These are phyloP conservation scores for Epichloe hybrida DNA, from an alignment of 2,329 filamentous ascomycete species.

Conservation along the genomic window DNA sequence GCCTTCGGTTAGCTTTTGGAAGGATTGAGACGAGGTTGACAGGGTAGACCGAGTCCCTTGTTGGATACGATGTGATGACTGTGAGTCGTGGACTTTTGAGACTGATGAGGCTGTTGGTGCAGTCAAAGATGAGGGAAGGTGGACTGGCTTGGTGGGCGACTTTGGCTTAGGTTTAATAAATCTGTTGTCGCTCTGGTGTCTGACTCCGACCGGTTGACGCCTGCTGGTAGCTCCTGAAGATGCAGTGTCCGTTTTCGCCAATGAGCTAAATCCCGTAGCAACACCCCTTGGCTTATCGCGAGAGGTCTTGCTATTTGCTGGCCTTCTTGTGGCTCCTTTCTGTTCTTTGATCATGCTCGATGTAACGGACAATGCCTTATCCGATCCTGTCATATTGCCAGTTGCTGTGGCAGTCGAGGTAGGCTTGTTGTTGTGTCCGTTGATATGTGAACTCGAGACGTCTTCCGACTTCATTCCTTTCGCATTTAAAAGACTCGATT, in stretches of 20 bases:
- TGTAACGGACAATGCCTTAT: not conserved
- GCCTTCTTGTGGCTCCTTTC: not conserved
- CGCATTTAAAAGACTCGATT: not conserved
- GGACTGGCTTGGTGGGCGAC: constrained; percentile 56
- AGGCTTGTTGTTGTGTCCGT: not conserved
- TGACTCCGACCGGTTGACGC: constrained; percentile 27
- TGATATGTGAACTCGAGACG: not conserved
- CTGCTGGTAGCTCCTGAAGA: constrained; percentile 26
- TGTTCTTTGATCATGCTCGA: not conserved
- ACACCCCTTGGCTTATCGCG: constrained; percentile 5
- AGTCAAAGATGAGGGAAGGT: constrained; percentile 52
- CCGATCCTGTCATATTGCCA: not conserved
- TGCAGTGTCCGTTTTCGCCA: constrained; percentile 16
- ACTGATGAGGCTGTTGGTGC: constrained; percentile 58
- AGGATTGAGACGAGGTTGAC: constrained; percentile 22
- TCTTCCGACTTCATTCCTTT: not conserved
- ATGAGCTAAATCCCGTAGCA: not conserved
- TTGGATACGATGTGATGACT: constrained; percentile 13
- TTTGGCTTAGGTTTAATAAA: constrained; percentile 48
- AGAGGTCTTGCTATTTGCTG: not conserved
- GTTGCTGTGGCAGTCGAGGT: not conserved
- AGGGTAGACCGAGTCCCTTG: constrained; percentile 22
- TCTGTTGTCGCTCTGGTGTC: constrained; percentile 23
- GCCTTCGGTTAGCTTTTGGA: constrained; percentile 18
- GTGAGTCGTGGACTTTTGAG: constrained; percentile 35